Evolutionary conservation across 129 eudicot genomes (phyloP), one percentile per base, ranked within the genome.

Genomic region (Mikania micrantha): DNA sequence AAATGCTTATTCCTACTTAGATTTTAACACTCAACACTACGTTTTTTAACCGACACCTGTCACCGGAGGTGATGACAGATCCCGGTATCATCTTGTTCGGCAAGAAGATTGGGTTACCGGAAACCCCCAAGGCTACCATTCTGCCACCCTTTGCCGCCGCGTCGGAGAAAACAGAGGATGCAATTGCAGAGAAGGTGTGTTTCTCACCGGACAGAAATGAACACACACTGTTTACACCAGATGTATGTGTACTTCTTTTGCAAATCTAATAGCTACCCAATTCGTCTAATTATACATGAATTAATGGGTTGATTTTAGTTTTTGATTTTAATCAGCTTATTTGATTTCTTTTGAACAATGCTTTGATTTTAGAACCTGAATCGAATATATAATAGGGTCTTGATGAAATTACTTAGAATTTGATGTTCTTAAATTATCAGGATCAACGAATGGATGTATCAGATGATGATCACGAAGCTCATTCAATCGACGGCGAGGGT

Each of bases 41-140:
- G 42, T 60, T 60, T 54, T 53, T 47, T 40, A 12, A 65, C 60
- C 48, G 2, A 19, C 60, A 69, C 8, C 73, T 29, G 16, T 13
- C 45, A 16, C 78, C 29, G 10, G 20, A 13, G 9, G 54, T 56
- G 35, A 70, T 67, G 73, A 77, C 47, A 7, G 95, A 87, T 60
- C 87, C 85, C 48, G 94, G 88, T 73, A 76, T 91, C 57, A 84
- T 77, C 70, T 67, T 92, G 65, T 92, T 92, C 21, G 98, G 98
- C 31, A 83, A 81, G 75, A 88, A 83, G 85, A 85, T 88, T 49
- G 81, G 78, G 8, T 74, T 80, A 60, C 84, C 74, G 50, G 96
- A 80, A 66, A 71, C 87, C 65, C 42, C 74, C 72, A 70, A 21
- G 6, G 11, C 12, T 12, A 17, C 32, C 17, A 22, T n/a, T 50